phyloP scores from a whole-genome alignment of 768 basidiomycete species.

The Trametes villosa region DNA sequence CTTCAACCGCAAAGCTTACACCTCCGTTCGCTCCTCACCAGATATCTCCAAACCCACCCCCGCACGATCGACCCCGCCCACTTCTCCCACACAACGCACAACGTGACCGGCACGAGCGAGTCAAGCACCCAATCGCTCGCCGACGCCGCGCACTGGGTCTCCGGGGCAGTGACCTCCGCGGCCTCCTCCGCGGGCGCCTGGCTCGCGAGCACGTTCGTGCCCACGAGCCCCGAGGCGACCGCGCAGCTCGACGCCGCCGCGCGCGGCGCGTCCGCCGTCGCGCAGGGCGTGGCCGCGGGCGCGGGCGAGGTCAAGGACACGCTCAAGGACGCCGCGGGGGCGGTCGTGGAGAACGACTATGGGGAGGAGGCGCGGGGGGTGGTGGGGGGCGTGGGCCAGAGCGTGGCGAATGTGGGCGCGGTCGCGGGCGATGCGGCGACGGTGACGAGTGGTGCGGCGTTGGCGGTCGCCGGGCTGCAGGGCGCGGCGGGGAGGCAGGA shows the following conservation, averaged over 20 bases:
- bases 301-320: conserved; percentile 21
- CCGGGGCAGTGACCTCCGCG: conserved; percentile 22
- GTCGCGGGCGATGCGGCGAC: conserved; percentile 22
- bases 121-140: conserved; percentile 25
- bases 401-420: conserved; percentile 25
- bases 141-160: conserved; percentile 21
- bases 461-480: conserved; percentile 23
- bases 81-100: conserved; percentile 21
- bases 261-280: conserved; percentile 14
- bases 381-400: conserved; percentile 20
- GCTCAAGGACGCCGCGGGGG: conserved; percentile 22
- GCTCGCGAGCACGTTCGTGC: conserved; percentile 26
- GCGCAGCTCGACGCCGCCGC: conserved; percentile 18
- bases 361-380: conserved; percentile 28
- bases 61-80: conserved; percentile 19
- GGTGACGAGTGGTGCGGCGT: conserved; percentile 22
- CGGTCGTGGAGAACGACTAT: conserved; percentile 29
- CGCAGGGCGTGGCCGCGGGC: conserved; percentile 17
- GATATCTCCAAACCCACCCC: conserved; percentile 21
- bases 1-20: not conserved
- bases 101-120: conserved; percentile 7
- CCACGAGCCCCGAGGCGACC: conserved; percentile 16
- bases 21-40: not conserved
- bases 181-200: conserved; percentile 31
- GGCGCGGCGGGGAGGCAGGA: conserved; percentile 26